These are phyloP conservation scores for Eremochloa ophiuroides DNA, from an alignment of 176 grass and related monocot genomes.

Conservation along the genomic window DNA sequence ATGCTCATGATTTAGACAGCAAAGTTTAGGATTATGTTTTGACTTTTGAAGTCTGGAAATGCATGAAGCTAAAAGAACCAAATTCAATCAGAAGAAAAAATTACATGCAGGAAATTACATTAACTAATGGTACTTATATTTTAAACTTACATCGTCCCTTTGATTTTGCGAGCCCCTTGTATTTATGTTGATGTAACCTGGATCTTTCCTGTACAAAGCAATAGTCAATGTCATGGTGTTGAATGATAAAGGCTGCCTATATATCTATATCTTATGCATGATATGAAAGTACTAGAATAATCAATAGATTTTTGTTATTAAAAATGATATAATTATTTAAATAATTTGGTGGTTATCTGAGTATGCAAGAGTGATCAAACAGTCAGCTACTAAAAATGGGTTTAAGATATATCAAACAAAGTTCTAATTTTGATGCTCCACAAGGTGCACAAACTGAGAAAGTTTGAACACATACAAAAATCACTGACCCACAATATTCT, in stretches of 20 bases:
- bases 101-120: slow-evolving; percentile 16
- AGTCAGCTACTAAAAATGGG: neutral
- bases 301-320: neutral
- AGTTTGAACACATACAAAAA: neutral
- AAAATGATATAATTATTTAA: neutral
- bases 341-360: neutral
- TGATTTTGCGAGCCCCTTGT: slow-evolving; percentile 64
- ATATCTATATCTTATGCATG: neutral
- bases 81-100: slow-evolving; percentile 18
- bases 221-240: slow-evolving; percentile 24
- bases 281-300: no score
- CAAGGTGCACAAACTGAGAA: neutral
- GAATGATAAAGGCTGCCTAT: neutral
- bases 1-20: neutral
- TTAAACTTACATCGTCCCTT: slow-evolving; percentile 89
- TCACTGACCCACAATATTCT: neutral
- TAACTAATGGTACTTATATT: slow-evolving; percentile 26
- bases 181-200: slow-evolving; percentile 80
- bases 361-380: slow-evolving; percentile 3
- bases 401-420: neutral
- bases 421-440: neutral
- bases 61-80: neutral
- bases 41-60: slow-evolving; percentile 2
- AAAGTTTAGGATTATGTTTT: slow-evolving; percentile 22
- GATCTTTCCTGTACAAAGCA: slow-evolving; percentile 82